phyloP scores from a whole-genome alignment of 2,329 filamentous ascomycete species.

The Neophaeococcomyces aloes region DNA sequence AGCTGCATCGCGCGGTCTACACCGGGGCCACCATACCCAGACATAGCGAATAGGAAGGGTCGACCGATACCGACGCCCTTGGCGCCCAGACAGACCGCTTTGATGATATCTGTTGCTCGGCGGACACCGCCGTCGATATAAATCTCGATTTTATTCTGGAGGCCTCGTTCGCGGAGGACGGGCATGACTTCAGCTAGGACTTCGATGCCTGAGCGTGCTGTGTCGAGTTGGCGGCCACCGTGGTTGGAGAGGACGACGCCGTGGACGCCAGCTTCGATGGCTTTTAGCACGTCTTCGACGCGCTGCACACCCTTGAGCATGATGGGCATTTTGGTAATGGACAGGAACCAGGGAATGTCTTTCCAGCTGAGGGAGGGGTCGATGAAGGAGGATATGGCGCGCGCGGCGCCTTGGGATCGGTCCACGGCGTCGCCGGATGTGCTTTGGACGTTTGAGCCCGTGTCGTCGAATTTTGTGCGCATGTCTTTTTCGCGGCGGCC shows the following conservation, averaged over 20 bases:
- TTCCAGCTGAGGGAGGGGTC: constrained; percentile 89
- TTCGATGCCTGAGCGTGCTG: constrained; percentile 78
- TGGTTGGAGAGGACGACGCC: constrained; percentile 94
- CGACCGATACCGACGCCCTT: constrained; percentile 87
- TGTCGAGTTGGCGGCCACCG: constrained; percentile 87
- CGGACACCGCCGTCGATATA: constrained; percentile 86
- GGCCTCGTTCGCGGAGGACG: constrained; percentile 60
- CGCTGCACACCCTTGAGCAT: constrained; percentile 93
- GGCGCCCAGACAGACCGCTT: constrained; percentile 85
- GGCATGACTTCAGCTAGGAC: constrained; percentile 91
- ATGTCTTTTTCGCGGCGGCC: constrained; percentile 96
- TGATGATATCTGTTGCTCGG: constrained; percentile 86
- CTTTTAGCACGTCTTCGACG: constrained; percentile 84
- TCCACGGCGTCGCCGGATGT: constrained; percentile 60
- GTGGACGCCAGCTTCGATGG: constrained; percentile 70
- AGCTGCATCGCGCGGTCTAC: constrained; percentile 89
- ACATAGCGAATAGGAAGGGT: constrained; percentile 95
- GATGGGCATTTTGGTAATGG: constrained; percentile 88
- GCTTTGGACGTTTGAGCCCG: constrained; percentile 69
- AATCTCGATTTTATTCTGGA: constrained; percentile 70
- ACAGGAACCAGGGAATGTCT: constrained; percentile 85
- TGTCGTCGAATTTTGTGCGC: constrained; percentile 81
- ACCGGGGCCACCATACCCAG: constrained; percentile 73
- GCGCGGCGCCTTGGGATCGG: constrained; percentile 79
- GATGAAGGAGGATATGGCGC: constrained; percentile 93